Base-by-base conservation (phyloP, 345 rosid genomes). In the Salix purpurea region DNA sequence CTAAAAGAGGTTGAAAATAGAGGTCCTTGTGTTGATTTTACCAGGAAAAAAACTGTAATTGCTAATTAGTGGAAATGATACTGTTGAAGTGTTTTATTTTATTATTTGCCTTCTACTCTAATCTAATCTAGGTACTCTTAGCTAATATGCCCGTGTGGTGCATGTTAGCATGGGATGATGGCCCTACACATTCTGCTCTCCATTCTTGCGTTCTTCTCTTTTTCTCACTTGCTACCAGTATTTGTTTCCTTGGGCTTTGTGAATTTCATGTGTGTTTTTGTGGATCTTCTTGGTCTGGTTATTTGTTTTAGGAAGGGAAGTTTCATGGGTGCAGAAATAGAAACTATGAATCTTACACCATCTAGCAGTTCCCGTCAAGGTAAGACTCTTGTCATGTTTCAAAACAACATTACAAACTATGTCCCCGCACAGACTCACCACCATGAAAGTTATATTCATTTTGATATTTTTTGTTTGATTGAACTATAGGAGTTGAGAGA, bases 151-250 rank as follows among this genome's bases (percentile, higher is more conserved):
- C 81, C 84, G 83, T 82, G 87, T 79, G 91, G 90, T 89, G 90
- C 93, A 89, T 82, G 89, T 91, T 94, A 91, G 93, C 94, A 86
- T 88, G 86, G 80, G 89, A 86, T 82, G 79, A 83, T 91, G 97
- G 94, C 90, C 92, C 96, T 54, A 34, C 68, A 75, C 74, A 81
- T 80, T 80, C 71, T 85, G 77, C 84, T 82, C 84, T 67, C 10
- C 76, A 18, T 32, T 75, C 69, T 83, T 85, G 84, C 86, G 77
- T 74, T 78, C 50, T 66, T 61, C 70, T 79, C 48, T 68, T 58
- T 73, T 74, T 37, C 74, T 72, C 67, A 10, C 62, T 24, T 48
- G 26, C 46, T 11, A 2, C 64, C 28, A 23, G 26, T 6, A 10
- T 78, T 76, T 80, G 62, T 74, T 67, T 61, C 64, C 79, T 73